Evolutionary conservation across 2,329 filamentous ascomycete species (phyloP).

Genomic region (Phialophora chinensis): DNA sequence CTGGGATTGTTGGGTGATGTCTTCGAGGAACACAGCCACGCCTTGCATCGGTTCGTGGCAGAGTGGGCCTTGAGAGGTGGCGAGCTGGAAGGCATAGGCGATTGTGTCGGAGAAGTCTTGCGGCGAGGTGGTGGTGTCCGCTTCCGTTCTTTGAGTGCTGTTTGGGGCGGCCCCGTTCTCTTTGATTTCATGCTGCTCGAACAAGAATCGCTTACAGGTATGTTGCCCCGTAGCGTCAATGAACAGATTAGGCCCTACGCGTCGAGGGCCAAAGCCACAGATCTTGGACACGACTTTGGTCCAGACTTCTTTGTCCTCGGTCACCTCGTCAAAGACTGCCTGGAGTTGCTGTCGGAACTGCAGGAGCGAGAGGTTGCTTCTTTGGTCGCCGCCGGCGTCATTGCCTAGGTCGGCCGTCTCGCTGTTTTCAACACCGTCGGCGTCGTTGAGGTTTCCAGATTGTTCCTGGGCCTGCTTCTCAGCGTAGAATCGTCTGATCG

Average conservation of each 20-base stretch:
- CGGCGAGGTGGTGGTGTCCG: slow-evolving; percentile 56
- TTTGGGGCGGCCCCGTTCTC: slow-evolving; percentile 19
- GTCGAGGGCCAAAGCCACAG: slow-evolving; percentile 83
- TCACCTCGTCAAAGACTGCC: slow-evolving; percentile 70
- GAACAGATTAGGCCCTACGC: slow-evolving; percentile 85
- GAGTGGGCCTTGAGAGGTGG: slow-evolving; percentile 84
- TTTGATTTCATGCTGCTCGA: slow-evolving; percentile 43
- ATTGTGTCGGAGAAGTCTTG: slow-evolving; percentile 86
- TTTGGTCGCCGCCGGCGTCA: slow-evolving; percentile 59
- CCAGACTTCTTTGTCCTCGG: slow-evolving; percentile 78
- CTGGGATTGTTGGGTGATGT: slow-evolving; percentile 62
- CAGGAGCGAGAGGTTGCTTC: slow-evolving; percentile 68
- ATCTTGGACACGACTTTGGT: slow-evolving; percentile 78
- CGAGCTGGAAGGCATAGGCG: slow-evolving; percentile 90
- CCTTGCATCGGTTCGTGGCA: slow-evolving; percentile 94
- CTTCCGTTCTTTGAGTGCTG: slow-evolving; percentile 32
- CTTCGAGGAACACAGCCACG: slow-evolving; percentile 87
- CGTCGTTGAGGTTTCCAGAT: slow-evolving; percentile 45
- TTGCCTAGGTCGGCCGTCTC: slow-evolving; percentile 50
- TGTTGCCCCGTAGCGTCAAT: slow-evolving; percentile 78
- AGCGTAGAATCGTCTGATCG: slow-evolving; percentile 79
- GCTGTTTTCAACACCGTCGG: slow-evolving; percentile 47
- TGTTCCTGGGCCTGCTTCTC: slow-evolving; percentile 65
- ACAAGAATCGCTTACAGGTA: slow-evolving; percentile 70
- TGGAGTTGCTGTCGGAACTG: slow-evolving; percentile 80